phyloP scores from a whole-genome alignment of 1,284 basidiomycete genomes.

The Pseudozyma sp. region DNA sequence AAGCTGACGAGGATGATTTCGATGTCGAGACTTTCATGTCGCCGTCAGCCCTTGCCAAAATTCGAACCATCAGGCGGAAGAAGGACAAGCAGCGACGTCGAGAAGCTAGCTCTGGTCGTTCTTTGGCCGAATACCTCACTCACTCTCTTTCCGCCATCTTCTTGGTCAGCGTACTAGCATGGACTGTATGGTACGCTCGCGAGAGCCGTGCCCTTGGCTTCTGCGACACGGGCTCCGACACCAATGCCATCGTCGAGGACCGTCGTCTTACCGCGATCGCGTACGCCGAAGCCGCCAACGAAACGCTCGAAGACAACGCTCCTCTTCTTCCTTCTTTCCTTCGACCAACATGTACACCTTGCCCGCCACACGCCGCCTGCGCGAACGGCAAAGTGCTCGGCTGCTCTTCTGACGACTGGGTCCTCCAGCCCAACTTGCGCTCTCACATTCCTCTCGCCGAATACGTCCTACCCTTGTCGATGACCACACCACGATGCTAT shows the following conservation, averaged over 20 bases:
- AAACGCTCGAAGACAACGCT: constrained; percentile 32
- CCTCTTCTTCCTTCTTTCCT: constrained; percentile 33
- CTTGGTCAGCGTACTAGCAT: constrained; percentile 22
- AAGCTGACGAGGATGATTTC: constrained; percentile 23
- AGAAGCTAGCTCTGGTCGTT: constrained; percentile 3
- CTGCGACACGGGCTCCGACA: constrained; percentile 51
- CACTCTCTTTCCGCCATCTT: constrained; percentile 9
- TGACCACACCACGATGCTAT: constrained; percentile 43
- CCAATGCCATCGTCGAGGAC: constrained; percentile 44
- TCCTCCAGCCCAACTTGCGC: constrained; percentile 39
- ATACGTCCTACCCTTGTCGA: constrained; percentile 44
- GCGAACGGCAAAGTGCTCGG: constrained; percentile 35
- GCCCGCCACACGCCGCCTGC: constrained; percentile 60
- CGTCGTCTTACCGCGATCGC: constrained; percentile 33
- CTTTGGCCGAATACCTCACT: constrained; percentile 12
- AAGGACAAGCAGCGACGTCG: constrained; percentile 31
- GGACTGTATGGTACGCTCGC: constrained; percentile 54
- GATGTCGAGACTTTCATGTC: constrained; percentile 35
- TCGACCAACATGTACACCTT: constrained; percentile 56
- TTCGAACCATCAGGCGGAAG: constrained; percentile 31
- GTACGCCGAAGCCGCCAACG: constrained; percentile 31
- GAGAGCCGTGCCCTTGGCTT: constrained; percentile 58
- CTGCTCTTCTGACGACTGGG: constrained; percentile 60
- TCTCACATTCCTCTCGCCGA: constrained; percentile 49
- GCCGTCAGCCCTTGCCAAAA: constrained; percentile 40